These are phyloP conservation scores for Whalleya microplaca DNA, from an alignment of 2,329 filamentous ascomycete species.

Conservation along the genomic window DNA sequence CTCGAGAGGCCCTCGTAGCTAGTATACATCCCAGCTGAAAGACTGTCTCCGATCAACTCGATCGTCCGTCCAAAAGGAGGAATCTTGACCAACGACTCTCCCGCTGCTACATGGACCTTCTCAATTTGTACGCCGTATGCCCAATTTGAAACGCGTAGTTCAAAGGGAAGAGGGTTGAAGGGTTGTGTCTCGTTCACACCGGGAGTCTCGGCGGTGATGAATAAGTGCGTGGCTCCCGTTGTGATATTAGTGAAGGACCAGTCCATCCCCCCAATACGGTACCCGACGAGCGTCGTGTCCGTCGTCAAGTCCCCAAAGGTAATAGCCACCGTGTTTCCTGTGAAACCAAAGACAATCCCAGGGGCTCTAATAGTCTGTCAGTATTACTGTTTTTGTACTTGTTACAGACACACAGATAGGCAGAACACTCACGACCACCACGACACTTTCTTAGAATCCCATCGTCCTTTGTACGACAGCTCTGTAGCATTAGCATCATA, in stretches of 20 bases:
- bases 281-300: slow-evolving; percentile 56
- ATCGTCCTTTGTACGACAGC: slow-evolving; percentile 64
- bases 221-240: slow-evolving; percentile 57
- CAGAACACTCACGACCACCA: slow-evolving; percentile 58
- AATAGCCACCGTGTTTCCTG: slow-evolving; percentile 55
- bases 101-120: slow-evolving; percentile 51
- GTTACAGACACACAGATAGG: background rate
- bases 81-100: slow-evolving; percentile 49
- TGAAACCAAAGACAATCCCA: slow-evolving; percentile 60
- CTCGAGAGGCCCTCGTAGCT: slow-evolving; percentile 61
- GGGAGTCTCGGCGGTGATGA: slow-evolving; percentile 51
- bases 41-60: slow-evolving; percentile 51
- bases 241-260: slow-evolving; percentile 67
- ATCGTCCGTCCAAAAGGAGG: slow-evolving; percentile 42
- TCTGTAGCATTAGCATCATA: slow-evolving; percentile 57
- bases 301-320: slow-evolving; percentile 57
- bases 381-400: slow-evolving; percentile 1
- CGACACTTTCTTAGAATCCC: slow-evolving; percentile 63
- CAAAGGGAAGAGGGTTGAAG: slow-evolving; percentile 52
- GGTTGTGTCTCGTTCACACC: slow-evolving; percentile 49
- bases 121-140: slow-evolving; percentile 61
- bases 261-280: slow-evolving; percentile 60
- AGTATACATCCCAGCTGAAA: slow-evolving; percentile 60
- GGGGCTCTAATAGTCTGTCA: slow-evolving; percentile 44
- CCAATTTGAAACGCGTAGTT: slow-evolving; percentile 65